phyloP scores from a whole-genome alignment of 768 basidiomycete species.

The Crepidotus variabilis region DNA sequence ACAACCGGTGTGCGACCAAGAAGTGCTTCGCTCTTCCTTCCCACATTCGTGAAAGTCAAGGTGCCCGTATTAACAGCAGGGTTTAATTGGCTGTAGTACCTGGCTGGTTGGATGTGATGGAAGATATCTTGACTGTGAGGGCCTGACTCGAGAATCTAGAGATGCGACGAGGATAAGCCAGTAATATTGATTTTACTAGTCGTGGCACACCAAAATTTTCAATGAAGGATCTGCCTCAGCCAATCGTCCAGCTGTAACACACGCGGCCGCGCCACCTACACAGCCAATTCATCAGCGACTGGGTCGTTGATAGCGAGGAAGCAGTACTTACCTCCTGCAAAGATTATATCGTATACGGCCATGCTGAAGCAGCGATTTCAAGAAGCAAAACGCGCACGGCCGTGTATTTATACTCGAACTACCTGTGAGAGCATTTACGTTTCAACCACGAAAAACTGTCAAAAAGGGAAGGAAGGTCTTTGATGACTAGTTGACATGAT shows the following conservation, averaged over 20 bases:
- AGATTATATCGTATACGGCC: constrained; percentile 42
- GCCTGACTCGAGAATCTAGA: constrained; percentile 55
- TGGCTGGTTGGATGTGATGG: constrained; percentile 50
- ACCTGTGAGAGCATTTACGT: too few relatives aligned
- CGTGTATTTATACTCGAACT: too few relatives aligned
- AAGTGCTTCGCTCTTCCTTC: constrained; percentile 38
- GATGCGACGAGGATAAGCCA: background rate
- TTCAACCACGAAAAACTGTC: too few relatives aligned
- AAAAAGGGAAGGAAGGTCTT: too few relatives aligned
- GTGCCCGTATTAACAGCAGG: constrained; percentile 38
- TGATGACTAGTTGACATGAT: too few relatives aligned
- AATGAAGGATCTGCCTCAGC: constrained; percentile 47
- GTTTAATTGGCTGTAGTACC: constrained; percentile 37
- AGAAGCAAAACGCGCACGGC: too few relatives aligned
- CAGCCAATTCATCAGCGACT: background rate
- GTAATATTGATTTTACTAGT: background rate
- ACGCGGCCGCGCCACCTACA: constrained; percentile 49
- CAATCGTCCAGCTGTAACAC: constrained; percentile 53
- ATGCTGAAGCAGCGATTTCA: background rate
- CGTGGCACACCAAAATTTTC: constrained; percentile 43
- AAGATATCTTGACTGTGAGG: constrained; percentile 42
- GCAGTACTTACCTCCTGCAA: constrained; percentile 46
- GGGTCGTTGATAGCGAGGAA: background rate
- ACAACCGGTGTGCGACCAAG: constrained; percentile 42
- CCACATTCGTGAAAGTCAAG: constrained; percentile 26